Evolutionary conservation across 2,329 filamentous ascomycete genomes (phyloP), one percentile per base, ranked within the genome.

Genomic region (Fusarium burgessii): DNA sequence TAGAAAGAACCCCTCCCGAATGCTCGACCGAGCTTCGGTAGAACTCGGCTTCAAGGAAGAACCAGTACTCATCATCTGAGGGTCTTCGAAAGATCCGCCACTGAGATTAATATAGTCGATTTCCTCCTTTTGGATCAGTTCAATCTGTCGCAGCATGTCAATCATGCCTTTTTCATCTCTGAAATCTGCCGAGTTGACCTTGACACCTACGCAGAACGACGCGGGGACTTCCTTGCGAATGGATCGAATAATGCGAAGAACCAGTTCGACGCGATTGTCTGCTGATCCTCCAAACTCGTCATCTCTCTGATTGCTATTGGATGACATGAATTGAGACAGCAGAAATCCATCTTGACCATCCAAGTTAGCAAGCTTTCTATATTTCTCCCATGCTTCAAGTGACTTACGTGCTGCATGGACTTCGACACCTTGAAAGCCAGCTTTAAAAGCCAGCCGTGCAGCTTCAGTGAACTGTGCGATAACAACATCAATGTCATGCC

Each of bases 1-100:
- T 1, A 42, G 7, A 11, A 54, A 54, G 6, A 54, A 54, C 1
- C 36, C 50, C 1, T 54, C 50, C 1, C 36, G 25, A 20, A 23
- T 32, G 4, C 14, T 11, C 1, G 50, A 11, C 0, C 25, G n/a
- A 1, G 18, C 10, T 2, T 1, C 13, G 5, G n/a, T 4, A 13
- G 25, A 23, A 2, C 2, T 42, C 1, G 15, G n/a, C 7, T 32
- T 6, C n/a, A 29, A 11, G 7, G n/a, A 54, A 0, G 50, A 54
- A 2, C 20, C 0, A 18, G 10, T 54, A 8, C 36, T 42, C 50
- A 54, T 54, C 50, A 54, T 54, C 50, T 52, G 36, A 6, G 50
- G 50, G 14, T 54, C 25, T 18, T 54, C 36, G 2, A 42, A 54
- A 0, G 50, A 54, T 18, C 36, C 50, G 3, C 50, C 50, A 7